Base-by-base conservation (phyloP, 2,329 filamentous ascomycete species). In the Hirsutella rhossiliensis region DNA sequence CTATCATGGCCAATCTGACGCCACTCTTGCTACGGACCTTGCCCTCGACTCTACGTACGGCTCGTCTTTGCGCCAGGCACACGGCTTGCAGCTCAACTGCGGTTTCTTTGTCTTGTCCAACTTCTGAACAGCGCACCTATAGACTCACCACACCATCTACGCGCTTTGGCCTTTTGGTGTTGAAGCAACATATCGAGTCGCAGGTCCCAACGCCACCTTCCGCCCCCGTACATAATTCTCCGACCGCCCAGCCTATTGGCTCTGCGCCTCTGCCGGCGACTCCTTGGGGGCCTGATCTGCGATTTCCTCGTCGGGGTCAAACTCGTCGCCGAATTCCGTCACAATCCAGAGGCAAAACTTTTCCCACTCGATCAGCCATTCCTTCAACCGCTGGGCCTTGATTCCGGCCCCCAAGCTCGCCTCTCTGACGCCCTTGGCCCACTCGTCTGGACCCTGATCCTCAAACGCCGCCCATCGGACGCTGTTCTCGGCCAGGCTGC, bases 341-440 rank as follows among this genome's bases (percentile, higher is more conserved):
- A 95, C 83, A 38, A 97, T 72, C 88, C 88, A 96, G 43, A 87
- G 72, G 57, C 89, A 97, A 59, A 92, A 97, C 56, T 78, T 74
- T 68, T 97, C 90, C 79, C 89, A 97, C 52, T 85, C 78, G 31
- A 78, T 65, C 41, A 77, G 75, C 87, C 89, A 96, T 61, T 89
- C 74, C 59, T 79, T 78, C 61, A 97, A 63, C 49, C 82, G 72
- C 59, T 79, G 59, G 0, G 85, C 85, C 59, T 92, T 83, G 43
- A 83, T 53, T 0, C 86, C 79, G 40, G 69, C 68, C 2, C 87
- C 89, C 48, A 83, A 67, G 38, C 81, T 80, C 1, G 87, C 89
- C 49, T 84, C 78, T 46, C 77, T 81, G 50, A 96, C 73, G 44
- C 80, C 84, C 44, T 76, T 71, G 19, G 72, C 62, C 87, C 89